Evolutionary conservation across 1,139 yeast genomes (phyloP), one percentile per base, ranked within the genome.

Genomic region (Debaryomycetaceae sp.): DNA sequence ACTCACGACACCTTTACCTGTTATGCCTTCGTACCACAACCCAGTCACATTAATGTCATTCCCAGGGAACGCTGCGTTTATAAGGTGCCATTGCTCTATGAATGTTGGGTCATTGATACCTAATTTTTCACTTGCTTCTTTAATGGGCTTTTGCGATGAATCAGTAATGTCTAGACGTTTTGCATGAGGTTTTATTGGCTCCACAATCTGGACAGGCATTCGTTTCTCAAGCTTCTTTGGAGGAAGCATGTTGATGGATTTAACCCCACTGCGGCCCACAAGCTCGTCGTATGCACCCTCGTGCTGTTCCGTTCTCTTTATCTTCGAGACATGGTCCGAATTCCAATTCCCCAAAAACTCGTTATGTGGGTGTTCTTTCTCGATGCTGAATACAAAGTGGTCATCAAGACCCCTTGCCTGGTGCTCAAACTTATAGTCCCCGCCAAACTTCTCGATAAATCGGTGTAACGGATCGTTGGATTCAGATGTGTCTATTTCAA

Each of bases 41-140:
- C 87, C 94, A 1, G 88, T 69, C 9, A 88, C 94, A 55, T 94
- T 92, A 38, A 92, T 81, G 56, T 92, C 98, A 52, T 88, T 74
- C 0, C 95, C 95, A 0, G 87, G 87, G 49, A 67, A 79, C 2
- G 61, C 59, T 0, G 87, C 69, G 55, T 94, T 94, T 34, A 85
- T 63, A 24, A 94, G 63, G 62, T 92, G 97, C 99, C 99, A 94
- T 62, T 94, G 99, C 34, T 76, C 71, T 7, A 65, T 59, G 55
- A 94, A 92, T 13, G 75, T 65, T 0, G 98, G 98, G 62, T 92
- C 99, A 17, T 73, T 58, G 40, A 92, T 92, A 8, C 62, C 67
- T 41, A 89, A 74, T 43, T 72, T 66, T n/a, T 76, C 70, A 44
- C 73, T 67, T 0, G 78, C 79, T 13, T 70, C 67, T 26, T 61